phyloP scores from a whole-genome alignment of 164 flowering plant genomes.

The Umbellularia californica region DNA sequence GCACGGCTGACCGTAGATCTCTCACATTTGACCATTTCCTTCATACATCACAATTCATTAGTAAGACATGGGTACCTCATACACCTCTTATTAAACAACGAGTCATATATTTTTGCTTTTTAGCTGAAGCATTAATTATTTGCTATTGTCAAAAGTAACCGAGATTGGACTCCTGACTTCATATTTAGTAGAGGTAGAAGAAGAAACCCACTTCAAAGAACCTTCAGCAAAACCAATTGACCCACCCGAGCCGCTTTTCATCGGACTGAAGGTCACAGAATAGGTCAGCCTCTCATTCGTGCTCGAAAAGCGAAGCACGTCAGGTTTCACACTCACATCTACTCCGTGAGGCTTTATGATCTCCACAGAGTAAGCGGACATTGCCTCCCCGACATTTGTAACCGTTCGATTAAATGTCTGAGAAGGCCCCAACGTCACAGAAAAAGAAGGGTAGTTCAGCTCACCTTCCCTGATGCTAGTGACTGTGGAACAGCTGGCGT shows the following conservation, averaged over 20 bases:
- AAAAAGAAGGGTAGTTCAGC: conserved; percentile 14
- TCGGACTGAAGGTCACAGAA: conserved; percentile 4
- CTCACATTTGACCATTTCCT: no score
- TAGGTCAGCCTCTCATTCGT: conserved; percentile 26
- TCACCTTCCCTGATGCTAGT: conserved; percentile 10
- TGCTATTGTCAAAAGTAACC: background rate
- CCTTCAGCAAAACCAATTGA: background rate
- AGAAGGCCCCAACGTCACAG: conserved; percentile 7
- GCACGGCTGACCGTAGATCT: no score
- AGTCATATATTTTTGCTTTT: no score
- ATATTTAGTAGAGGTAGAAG: background rate
- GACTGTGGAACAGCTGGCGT: background rate
- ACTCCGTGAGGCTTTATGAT: conserved; percentile 30
- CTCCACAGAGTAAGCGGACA: conserved; percentile 23
- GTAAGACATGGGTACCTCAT: no score
- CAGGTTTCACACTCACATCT: conserved; percentile 24
- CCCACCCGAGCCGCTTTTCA: background rate
- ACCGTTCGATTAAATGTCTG: conserved; percentile 25
- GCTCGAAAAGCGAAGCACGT: conserved; percentile 25
- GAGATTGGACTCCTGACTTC: conserved; percentile 1
- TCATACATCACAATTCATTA: no score
- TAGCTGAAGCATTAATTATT: no score
- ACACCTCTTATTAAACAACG: no score
- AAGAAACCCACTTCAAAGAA: conserved; percentile 1
- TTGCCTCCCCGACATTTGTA: conserved; percentile 39